Conservation (phyloP, 306 rosid genomes). For the Quercus wislizeni region DNA sequence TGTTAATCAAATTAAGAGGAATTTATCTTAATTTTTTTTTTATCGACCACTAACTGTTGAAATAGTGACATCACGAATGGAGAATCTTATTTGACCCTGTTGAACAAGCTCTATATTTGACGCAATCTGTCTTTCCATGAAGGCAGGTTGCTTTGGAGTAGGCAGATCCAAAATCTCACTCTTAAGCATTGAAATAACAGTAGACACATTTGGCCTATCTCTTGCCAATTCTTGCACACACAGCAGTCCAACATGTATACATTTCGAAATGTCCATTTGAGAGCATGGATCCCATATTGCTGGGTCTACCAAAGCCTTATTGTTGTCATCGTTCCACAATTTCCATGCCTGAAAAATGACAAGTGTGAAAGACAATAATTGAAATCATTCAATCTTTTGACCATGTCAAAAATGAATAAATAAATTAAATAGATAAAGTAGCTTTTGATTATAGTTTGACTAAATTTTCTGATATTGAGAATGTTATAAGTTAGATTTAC, state of each 20-base stretch:
- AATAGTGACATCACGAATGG: neutral
- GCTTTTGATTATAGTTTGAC: no score
- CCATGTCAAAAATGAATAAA: no score
- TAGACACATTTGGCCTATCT: conserved; percentile 23
- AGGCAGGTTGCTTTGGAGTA: conserved; percentile 13
- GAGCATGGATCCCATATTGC: neutral
- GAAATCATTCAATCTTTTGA: neutral
- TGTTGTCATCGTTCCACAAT: conserved; percentile 21
- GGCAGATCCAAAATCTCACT: conserved; percentile 23
- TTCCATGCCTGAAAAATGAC: conserved; percentile 23
- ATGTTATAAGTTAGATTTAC: neutral
- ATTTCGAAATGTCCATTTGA: conserved; percentile 2
- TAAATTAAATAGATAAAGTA: no score
- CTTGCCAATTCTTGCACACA: conserved; percentile 31
- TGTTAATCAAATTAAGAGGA: no score
- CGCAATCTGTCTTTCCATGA: neutral
- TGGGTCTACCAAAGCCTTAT: conserved; percentile 6
- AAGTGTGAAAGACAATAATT: no score
- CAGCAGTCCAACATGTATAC: conserved; percentile 26
- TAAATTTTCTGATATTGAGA: no score
- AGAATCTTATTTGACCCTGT: neutral
- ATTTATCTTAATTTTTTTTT: no score
- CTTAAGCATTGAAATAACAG: conserved; percentile 19
- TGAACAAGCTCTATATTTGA: neutral
- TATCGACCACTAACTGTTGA: no score